Percentiles rank a stretch among this genome's conserved stretches.
Conservation (phyloP, 495 filamentous ascomycete species). For the Durotheca rogersii region DNA sequence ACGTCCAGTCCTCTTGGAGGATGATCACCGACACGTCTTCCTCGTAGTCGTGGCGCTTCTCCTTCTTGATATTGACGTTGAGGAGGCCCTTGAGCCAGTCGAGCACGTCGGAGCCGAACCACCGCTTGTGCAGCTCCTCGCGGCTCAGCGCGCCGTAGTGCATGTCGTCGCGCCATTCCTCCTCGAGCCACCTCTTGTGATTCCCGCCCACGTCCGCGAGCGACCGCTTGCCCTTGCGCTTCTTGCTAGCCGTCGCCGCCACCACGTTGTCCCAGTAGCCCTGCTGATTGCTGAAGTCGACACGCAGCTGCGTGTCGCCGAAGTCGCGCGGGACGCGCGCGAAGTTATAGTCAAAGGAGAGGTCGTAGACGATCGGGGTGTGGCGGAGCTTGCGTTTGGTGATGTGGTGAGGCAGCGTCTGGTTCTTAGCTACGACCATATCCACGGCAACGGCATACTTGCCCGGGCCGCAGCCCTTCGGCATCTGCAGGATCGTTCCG, state of each 20-base stretch:
- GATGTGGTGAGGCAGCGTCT: constrained; percentile 12
- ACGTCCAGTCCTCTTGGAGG: constrained; percentile 19
- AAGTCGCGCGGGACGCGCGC: constrained; percentile 33
- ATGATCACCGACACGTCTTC: constrained; percentile 15
- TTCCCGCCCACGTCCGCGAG: constrained; percentile 37
- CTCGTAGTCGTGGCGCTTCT: constrained; percentile 17
- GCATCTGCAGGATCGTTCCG: constrained; percentile 45
- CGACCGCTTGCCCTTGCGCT: constrained; percentile 33
- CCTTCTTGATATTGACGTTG: constrained; percentile 4
- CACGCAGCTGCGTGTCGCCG: constrained; percentile 36
- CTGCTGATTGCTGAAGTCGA: constrained; percentile 41
- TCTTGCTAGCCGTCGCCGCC: constrained; percentile 12
- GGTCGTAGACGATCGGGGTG: constrained; percentile 24
- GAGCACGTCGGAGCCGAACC: constrained; percentile 28
- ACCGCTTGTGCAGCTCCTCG: constrained; percentile 29
- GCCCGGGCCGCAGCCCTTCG: constrained; percentile 37
- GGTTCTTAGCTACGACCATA: constrained; percentile 17
- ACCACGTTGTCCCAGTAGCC: constrained; percentile 43
- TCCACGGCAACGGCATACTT: constrained; percentile 42
- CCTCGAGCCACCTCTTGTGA: constrained; percentile 39
- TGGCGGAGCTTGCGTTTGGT: neutral
- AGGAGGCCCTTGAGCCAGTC: constrained; percentile 10
- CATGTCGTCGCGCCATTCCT: constrained; percentile 38
- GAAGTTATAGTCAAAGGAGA: constrained; percentile 41
- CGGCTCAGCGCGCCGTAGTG: constrained; percentile 19